Conservation (phyloP, 139 green algal genomes). For the Nannochloris sp. region DNA sequence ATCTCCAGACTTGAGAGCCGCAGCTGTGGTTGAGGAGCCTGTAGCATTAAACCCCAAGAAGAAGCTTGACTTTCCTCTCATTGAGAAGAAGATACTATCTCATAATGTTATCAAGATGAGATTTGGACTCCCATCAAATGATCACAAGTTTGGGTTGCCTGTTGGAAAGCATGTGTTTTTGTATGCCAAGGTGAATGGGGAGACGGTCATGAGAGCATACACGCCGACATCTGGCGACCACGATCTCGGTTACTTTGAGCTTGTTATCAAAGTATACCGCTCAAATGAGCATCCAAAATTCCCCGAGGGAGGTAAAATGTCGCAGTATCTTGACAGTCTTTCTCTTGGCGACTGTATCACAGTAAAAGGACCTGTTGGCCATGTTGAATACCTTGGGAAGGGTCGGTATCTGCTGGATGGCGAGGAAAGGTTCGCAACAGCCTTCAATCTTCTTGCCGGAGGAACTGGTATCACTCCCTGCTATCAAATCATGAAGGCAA, state of each 20-base stretch:
- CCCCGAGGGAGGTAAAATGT: constrained; percentile 68
- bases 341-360: constrained; percentile 82
- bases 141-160: constrained; percentile 87
- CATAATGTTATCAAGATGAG: constrained; percentile 83
- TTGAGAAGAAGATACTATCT: constrained; percentile 65
- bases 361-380: constrained; percentile 88
- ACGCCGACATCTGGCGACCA: constrained; percentile 80
- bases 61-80: constrained; percentile 67
- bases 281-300: constrained; percentile 77
- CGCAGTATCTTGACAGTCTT: constrained; percentile 63
- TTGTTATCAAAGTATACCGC: constrained; percentile 91
- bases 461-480: constrained; percentile 81
- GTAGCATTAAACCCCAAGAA: constrained; percentile 73
- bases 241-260: constrained; percentile 84
- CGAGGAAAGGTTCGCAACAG: constrained; percentile 20
- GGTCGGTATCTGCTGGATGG: constrained; percentile 42
- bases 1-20: background rate
- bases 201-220: constrained; percentile 93
- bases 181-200: constrained; percentile 69
- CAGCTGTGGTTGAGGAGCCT: constrained; percentile 7
- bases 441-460: constrained; percentile 85
- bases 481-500: constrained; percentile 63
- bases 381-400: constrained; percentile 76
- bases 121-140: constrained; percentile 76
- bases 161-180: constrained; percentile 92